phyloP scores from a whole-genome alignment of 164 flowering plant species.

The Tinospora cordifolia region DNA sequence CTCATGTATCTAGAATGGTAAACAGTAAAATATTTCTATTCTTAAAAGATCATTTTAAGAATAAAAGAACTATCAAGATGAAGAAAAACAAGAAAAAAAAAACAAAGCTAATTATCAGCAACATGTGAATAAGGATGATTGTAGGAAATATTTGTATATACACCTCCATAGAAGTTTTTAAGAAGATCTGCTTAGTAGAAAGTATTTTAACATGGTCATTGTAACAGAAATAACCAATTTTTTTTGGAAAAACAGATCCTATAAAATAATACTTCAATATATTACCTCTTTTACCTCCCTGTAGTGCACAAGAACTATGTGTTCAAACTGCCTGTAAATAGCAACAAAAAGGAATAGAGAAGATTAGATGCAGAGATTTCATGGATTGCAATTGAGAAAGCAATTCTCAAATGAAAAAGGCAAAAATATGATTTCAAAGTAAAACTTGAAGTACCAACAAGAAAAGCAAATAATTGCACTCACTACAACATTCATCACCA shows the following conservation, averaged over 20 bases:
- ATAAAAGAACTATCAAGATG: too few species aligned
- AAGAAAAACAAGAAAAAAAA: too few species aligned
- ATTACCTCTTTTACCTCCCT: conserved; percentile 65
- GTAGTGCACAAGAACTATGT: conserved; percentile 75
- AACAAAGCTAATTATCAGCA: too few species aligned
- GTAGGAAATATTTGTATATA: too few species aligned
- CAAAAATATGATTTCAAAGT: background rate
- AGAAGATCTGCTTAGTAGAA: too few species aligned
- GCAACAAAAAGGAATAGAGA: background rate
- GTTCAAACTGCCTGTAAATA: conserved; percentile 54
- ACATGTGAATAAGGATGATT: too few species aligned
- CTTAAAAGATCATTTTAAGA: too few species aligned
- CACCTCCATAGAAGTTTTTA: too few species aligned
- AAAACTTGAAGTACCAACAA: background rate
- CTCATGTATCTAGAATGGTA: too few species aligned
- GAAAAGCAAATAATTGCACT: background rate
- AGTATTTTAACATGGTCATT: too few species aligned
- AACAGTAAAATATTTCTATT: too few species aligned
- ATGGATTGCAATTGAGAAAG: background rate
- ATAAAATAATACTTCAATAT: background rate
- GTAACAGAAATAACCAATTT: too few species aligned
- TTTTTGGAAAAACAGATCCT: background rate
- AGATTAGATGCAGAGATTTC: background rate
- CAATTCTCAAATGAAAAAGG: background rate
- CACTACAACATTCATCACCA: background rate